Base-by-base conservation (phyloP, 2,329 filamentous ascomycete species). In the Tolypocladium pustulatum region DNA sequence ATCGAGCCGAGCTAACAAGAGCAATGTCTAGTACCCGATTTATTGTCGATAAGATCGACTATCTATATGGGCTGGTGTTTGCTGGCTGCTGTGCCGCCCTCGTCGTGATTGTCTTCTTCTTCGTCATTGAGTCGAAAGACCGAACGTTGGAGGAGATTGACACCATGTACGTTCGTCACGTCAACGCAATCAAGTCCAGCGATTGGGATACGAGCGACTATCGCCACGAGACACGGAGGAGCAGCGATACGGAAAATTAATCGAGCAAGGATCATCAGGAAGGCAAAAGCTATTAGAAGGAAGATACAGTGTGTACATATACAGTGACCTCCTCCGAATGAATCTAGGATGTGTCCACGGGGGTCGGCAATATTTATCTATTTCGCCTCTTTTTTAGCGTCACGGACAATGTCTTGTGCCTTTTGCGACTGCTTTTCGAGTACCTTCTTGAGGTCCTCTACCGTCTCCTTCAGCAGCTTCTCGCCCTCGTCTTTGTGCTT, bases 131-230 rank as follows among this genome's bases (percentile, higher is more conserved):
- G 74, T 86, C 81, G 61, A 86, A 88, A 72, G 86, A 86, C 65
- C 81, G 87, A 37, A 84, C 82, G 1, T 79, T 91, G 22, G 88
- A 91, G 73, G 87, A 91, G 71, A 86, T 91, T 58, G 88, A 91
- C 71, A 85, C 82, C 59, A 90, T 90, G 87, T 92, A 92, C 68
- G 76, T 80, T 22, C 65, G 74, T 43, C 70, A 69, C 49, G 77
- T 82, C 64, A 79, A 78, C 65, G 78, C 80, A 27, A 78, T 78
- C 65, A 75, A 71, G 57, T 79, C 77, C 1, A 63, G 63, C 57
- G 63, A 68, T 54, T 71, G 69, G 68, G 58, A 61, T 25, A 56
- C 57, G 22, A 53, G 51, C 20, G 58, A 58, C 1, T 55, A 60
- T 13, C 59, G 58, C 25, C 53, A 59, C 6, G 61, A 60, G 49